Conservation (phyloP, 2,329 filamentous ascomycete genomes). For the Xylaria sp. region DNA sequence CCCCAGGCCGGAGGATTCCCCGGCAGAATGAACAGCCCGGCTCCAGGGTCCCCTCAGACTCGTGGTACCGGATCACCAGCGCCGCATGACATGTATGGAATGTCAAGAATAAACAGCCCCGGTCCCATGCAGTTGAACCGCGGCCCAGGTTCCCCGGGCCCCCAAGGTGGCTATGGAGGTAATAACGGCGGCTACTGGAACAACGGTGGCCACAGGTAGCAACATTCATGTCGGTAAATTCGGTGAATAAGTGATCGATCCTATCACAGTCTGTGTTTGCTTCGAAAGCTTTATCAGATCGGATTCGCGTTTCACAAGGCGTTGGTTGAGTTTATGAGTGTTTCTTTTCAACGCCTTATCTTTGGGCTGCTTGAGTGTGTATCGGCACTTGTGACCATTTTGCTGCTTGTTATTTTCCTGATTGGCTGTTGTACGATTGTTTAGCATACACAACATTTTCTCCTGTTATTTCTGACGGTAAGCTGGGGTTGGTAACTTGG, state of each 20-base stretch:
- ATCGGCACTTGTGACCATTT: neutral
- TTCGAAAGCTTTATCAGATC: neutral
- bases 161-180: slow-evolving; percentile 24
- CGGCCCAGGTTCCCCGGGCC: slow-evolving; percentile 33
- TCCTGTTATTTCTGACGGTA: slow-evolving; percentile 9
- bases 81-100: slow-evolving; percentile 40
- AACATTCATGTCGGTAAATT: neutral
- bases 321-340: slow-evolving; percentile 31
- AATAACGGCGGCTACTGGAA: slow-evolving; percentile 29
- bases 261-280: neutral
- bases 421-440: slow-evolving; percentile 16
- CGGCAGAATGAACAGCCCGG: slow-evolving; percentile 45
- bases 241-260: neutral
- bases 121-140: slow-evolving; percentile 34
- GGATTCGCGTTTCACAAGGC: slow-evolving; percentile 20
- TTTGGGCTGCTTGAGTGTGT: slow-evolving; percentile 13
- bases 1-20: slow-evolving; percentile 38
- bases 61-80: slow-evolving; percentile 33
- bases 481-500: slow-evolving; percentile 7
- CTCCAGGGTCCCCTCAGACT: slow-evolving; percentile 29
- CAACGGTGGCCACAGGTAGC: slow-evolving; percentile 23
- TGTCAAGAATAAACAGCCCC: slow-evolving; percentile 38
- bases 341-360: slow-evolving; percentile 17
- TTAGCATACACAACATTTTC: slow-evolving; percentile 24
- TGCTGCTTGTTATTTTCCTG: neutral